phyloP scores from a whole-genome alignment of 2,329 filamentous ascomycete species.

The Ceratocystis papillata region DNA sequence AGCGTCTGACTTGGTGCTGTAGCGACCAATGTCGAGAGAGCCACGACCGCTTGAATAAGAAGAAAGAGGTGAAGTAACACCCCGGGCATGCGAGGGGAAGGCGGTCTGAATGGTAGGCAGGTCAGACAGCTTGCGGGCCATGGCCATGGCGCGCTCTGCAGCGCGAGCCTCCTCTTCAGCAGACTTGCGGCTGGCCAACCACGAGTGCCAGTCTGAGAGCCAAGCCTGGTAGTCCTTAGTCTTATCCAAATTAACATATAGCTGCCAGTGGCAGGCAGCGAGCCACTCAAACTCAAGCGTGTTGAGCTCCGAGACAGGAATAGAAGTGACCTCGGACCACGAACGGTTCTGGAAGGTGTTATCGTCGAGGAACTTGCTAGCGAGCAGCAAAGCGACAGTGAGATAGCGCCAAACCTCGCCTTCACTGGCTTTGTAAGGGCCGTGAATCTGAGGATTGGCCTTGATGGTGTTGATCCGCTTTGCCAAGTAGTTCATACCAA shows the following conservation, averaged over 20 bases:
- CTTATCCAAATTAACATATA: conserved; percentile 74
- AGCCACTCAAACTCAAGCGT: conserved; percentile 81
- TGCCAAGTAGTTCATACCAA: conserved; percentile 81
- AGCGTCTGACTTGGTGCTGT: conserved; percentile 30
- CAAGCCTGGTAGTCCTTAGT: conserved; percentile 59
- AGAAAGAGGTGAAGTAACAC: conserved; percentile 27
- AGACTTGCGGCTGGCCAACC: conserved; percentile 45
- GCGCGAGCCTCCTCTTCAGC: conserved; percentile 32
- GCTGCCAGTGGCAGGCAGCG: conserved; percentile 65
- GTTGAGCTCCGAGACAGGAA: conserved; percentile 74
- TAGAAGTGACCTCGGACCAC: conserved; percentile 91
- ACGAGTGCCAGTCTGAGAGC: conserved; percentile 50
- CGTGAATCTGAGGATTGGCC: conserved; percentile 31
- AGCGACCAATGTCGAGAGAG: conserved; percentile 32
- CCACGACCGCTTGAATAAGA: conserved; percentile 31
- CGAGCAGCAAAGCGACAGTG: conserved; percentile 72
- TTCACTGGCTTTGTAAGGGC: conserved; percentile 47
- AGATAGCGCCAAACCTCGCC: conserved; percentile 79
- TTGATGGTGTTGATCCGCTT: conserved; percentile 70
- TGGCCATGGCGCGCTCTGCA: conserved; percentile 28
- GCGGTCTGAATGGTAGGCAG: conserved; percentile 39
- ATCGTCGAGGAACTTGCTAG: conserved; percentile 92
- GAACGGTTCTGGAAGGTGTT: conserved; percentile 97
- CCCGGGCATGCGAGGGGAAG: conserved; percentile 25
- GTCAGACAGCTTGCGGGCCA: conserved; percentile 40